Base-by-base conservation (phyloP, 805 yeast genomes). In the Wickerhamomyces alni region DNA sequence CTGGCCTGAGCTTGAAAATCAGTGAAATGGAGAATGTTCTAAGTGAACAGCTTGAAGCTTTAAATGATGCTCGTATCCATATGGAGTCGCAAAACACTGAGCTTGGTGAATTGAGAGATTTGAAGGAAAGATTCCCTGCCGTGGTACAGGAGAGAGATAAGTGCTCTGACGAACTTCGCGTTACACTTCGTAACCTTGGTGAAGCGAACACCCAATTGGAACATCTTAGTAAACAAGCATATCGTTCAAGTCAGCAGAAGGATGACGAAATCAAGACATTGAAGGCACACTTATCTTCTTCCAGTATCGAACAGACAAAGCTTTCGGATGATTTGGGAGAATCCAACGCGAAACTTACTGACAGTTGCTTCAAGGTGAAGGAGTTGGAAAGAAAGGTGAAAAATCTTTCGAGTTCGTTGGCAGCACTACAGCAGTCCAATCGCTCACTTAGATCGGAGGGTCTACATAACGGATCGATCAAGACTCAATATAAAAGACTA, bases 181-280 rank as follows among this genome's bases (percentile, higher is more conserved):
- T 8, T 9, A 26, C 12, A 11, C 5, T 5, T 11, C 12, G 5
- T 6, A 26, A 26, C 5, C 28, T 26, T n/a, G 13, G 29, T 17
- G 38, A 25, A 12, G 18, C 25, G 9, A 19, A 29, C 10, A 7
- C 19, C 4, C 37, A 33, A 30, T 18, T 9, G 15, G 41, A 29
- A 30, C 30, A 10, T 4, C 7, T 12, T 8, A 28, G 32, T 8
- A 39, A 22, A 15, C 31, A 35, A 19, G 16, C 30, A 21, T 9
- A 11, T 9, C 40, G 33, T 18, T 30, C 25, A 4, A 22, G 45
- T 3, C 37, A 37, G 25, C 39, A 35, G 9, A 50, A 47, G 29
- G 46, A 44, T 8, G 47, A 44, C 1, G 56, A 46, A 17, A 48
- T 46, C 9, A 38, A 36, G 12, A 32, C 37, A 2, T 27, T 47